Base-by-base conservation (phyloP, 169 alveolate species). In the Hepatocystis sp. region DNA sequence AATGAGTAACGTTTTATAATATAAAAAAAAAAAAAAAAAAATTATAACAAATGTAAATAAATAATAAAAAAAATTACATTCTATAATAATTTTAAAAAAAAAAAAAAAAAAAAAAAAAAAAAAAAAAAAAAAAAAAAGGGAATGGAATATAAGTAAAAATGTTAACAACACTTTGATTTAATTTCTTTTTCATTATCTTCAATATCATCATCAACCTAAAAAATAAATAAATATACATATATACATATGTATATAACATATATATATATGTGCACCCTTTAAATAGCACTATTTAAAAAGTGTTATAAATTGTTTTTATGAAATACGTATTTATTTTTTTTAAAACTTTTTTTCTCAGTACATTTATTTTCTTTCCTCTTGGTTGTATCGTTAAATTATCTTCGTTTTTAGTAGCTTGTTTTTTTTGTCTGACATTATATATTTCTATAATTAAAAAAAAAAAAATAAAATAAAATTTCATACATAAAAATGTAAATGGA, bases 301-400 rank as follows among this genome's bases (percentile, higher is more conserved):
- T n/a, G n/a, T n/a, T 10, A 36, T 10, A 36, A 36, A 7, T 7
- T 36, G 10, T 36, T 36, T 7, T 36, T 7, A 36, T 36, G 5
- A 36, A 7, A 36, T 36, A 36, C 47, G 10, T 10, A 7, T 36
- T 7, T 36, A 36, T 36, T 5, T 36, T 7, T 36, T 7, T 7
- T 7, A 7, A 10, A 5, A 36, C 47, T 42, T 27, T 56, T 42
- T 71, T 63, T 63, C 32, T 49, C 28, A 1, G 27, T 15, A 78
- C 88, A 47, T 78, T 78, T 30, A 78, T 78, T 61, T 78, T 78
- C 60, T 78, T 78, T 36, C 88, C 88, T 36, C 88, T 21, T n/a
- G 88, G 88, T 32, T 78, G 88, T 23, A 78, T 61, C n/a, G 78
- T 44, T 53, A 78, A 21, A 65, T 44, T 78, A 42, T 78, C 88